Evolutionary conservation across 352 stramenopile species (phyloP), one percentile per base, ranked within the genome.

Genomic region (Aphanomyces euteiches): DNA sequence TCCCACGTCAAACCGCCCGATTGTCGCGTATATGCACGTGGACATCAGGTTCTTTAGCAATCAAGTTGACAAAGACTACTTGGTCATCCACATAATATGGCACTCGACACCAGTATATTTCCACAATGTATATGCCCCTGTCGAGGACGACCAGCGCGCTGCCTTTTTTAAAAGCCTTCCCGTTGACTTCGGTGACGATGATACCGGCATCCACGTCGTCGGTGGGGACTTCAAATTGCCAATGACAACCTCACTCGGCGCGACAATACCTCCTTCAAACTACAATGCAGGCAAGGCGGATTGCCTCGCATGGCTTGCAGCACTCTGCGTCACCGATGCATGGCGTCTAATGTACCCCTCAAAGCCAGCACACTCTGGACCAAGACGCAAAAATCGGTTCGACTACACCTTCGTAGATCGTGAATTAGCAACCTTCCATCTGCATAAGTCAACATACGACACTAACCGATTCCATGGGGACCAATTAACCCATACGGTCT

Each of bases 341-440:
- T 77, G 72, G 72, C 74, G 61, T 2, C 36, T 56, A 1, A 57
- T 73, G 38, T 39, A 76, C 39, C 66, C 71, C 17, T 7, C 67
- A 1, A 6, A 7, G 1, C 40, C 28, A 1, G 48, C 57, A 10
- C 73, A 66, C 59, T 57, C 59, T 12, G 54, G 67, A 15, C 70
- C 71, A 21, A 7, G 54, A 19, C 54, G 67, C 10, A 38, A 36
- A 19, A 74, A 76, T 37, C 72, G 74, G 21, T 47, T 78, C 0
- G 71, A 76, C 48, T 78, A 74, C 72, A 47, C 75, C 41, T 57
- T 76, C 13, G 8, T 75, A 15, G 17, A 57, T 47, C 54, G n/a
- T 40, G 17, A 66, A 15, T 15, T 48, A 8, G 43, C 15, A 8
- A 15, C 43, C 15, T 15, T 8, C 43, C 43, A 15, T 48, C 8